Evolutionary conservation across 768 basidiomycete genomes (phyloP).

Genomic region (Boletus rufocinnamomeus): DNA sequence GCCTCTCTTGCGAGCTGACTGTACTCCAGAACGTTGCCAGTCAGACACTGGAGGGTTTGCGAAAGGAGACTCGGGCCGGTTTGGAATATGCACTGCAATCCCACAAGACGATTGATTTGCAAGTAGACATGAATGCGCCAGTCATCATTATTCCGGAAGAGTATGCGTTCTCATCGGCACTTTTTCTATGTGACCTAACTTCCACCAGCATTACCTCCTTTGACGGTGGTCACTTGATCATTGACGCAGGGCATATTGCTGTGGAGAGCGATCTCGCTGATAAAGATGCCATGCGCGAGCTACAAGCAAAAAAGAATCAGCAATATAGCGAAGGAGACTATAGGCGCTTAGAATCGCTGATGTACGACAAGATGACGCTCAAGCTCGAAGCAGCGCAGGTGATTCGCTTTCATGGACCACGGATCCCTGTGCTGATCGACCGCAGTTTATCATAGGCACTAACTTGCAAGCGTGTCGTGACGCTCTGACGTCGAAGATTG

Average conservation of each 20-base stretch:
- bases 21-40: constrained; percentile 77
- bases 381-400: constrained; percentile 91
- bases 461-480: constrained; percentile 79
- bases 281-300: constrained; percentile 72
- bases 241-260: constrained; percentile 96
- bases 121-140: constrained; percentile 94
- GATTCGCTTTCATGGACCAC: constrained; percentile 1
- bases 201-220: constrained; percentile 66
- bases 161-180: constrained; percentile 42
- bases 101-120: constrained; percentile 96
- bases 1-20: not conserved
- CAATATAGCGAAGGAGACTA: constrained; percentile 89
- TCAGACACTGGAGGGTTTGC: constrained; percentile 87
- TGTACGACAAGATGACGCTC: constrained; percentile 91
- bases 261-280: constrained; percentile 89
- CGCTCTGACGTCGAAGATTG: constrained; percentile 63
- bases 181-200: constrained; percentile 13
- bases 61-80: constrained; percentile 92
- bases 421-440: constrained; percentile 10
- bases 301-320: constrained; percentile 81
- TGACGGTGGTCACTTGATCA: constrained; percentile 80
- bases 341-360: constrained; percentile 79
- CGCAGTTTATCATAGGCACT: constrained; percentile 85
- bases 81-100: constrained; percentile 90
- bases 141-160: constrained; percentile 97